phyloP scores from a whole-genome alignment of 495 filamentous ascomycete species.

The Podospora didyma region DNA sequence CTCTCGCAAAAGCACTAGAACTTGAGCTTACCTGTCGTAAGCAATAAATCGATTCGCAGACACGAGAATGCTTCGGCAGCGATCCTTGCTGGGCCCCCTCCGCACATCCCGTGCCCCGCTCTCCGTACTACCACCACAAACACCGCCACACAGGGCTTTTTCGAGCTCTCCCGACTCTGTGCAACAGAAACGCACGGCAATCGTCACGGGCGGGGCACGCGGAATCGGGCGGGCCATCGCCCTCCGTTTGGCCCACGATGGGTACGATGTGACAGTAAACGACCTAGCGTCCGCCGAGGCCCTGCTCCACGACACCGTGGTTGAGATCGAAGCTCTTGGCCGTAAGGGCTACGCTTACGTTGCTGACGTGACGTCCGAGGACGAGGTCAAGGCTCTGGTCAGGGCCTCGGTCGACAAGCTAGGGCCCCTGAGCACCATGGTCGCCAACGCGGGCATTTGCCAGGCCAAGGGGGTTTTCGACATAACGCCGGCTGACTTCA shows the following conservation, averaged over 20 bases:
- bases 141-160: too few relatives aligned
- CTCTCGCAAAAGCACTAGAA: too few relatives aligned
- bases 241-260: constrained; percentile 53
- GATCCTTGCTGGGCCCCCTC: too few relatives aligned
- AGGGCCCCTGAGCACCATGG: constrained; percentile 55
- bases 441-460: constrained; percentile 59
- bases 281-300: constrained; percentile 46
- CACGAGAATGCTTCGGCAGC: background rate
- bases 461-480: constrained; percentile 51
- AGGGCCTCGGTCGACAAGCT: constrained; percentile 40
- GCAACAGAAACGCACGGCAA: constrained; percentile 30
- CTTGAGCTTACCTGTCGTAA: too few relatives aligned
- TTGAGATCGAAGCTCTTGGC: constrained; percentile 44
- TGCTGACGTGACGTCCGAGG: constrained; percentile 52
- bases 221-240: constrained; percentile 62
- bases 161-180: too few relatives aligned
- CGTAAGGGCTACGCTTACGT: constrained; percentile 41
- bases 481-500: constrained; percentile 45
- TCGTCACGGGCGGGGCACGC: constrained; percentile 54
- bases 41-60: background rate
- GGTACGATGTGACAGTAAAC: constrained; percentile 59
- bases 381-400: constrained; percentile 48
- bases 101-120: too few relatives aligned
- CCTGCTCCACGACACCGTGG: constrained; percentile 44
- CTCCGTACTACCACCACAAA: too few relatives aligned